Conservation (phyloP, 176 grass and related monocot species). For the Hyparrhenia diplandra region DNA sequence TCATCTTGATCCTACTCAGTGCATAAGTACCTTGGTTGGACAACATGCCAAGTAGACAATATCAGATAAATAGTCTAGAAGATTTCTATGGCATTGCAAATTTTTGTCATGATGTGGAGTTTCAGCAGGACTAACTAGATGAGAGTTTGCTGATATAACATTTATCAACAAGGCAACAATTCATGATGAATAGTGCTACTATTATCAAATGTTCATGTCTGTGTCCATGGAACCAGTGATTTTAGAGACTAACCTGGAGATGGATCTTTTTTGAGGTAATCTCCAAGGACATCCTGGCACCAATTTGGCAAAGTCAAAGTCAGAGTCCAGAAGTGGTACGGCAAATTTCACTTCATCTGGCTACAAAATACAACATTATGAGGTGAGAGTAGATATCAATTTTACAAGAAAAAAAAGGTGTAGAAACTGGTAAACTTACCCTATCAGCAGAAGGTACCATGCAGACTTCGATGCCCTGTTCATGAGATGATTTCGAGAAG, state of each 20-base stretch:
- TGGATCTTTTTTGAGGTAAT: conserved; percentile 81
- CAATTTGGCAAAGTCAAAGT: conserved; percentile 67
- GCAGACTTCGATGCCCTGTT: conserved; percentile 55
- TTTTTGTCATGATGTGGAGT: neutral
- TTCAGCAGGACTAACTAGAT: conserved; percentile 1
- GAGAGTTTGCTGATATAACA: neutral
- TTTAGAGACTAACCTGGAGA: conserved; percentile 57
- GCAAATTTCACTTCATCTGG: conserved; percentile 88
- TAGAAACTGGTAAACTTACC: neutral
- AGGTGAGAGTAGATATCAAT: conserved; percentile 2
- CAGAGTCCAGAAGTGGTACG: conserved; percentile 79
- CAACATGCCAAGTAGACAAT: neutral
- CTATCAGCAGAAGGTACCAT: conserved; percentile 3
- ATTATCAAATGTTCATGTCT: neutral
- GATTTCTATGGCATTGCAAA: neutral
- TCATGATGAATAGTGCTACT: conserved; percentile 1
- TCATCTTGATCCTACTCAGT: neutral
- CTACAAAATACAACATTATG: conserved; percentile 38
- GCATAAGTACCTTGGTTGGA: neutral
- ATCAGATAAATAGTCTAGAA: neutral
- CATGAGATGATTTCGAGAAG: neutral
- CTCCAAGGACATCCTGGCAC: conserved; percentile 84
- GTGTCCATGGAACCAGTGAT: neutral
- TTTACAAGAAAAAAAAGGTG: neutral
- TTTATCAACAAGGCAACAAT: neutral